These are phyloP conservation scores for Cornus kousa DNA, from an alignment of 148 eudicot species.

Conservation along the genomic window DNA sequence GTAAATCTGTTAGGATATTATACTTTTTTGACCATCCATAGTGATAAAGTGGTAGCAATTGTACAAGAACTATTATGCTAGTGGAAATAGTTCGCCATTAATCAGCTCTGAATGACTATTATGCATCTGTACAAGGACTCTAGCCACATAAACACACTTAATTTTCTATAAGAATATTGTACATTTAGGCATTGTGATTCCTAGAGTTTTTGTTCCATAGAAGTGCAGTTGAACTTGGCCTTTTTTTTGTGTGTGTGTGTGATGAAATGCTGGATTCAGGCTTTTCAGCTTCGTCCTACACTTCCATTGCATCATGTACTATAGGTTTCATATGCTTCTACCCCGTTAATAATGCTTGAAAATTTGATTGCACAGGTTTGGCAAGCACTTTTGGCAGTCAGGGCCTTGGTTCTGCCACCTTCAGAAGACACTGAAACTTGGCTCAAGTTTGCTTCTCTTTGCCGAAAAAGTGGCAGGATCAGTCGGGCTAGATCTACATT, in stretches of 20 bases:
- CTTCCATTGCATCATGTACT: neutral
- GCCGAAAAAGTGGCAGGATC: slow-evolving; percentile 86
- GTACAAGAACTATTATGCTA: neutral
- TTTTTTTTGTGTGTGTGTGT: neutral
- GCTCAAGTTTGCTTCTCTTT: slow-evolving; percentile 92
- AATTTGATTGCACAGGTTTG: slow-evolving; percentile 60
- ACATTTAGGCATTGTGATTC: neutral
- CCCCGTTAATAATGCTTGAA: neutral
- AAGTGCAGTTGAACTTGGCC: neutral
- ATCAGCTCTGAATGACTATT: too few relatives aligned
- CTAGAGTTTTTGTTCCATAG: neutral
- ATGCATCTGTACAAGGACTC: neutral
- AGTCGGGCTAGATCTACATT: slow-evolving; percentile 94
- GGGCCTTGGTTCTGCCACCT: slow-evolving; percentile 94
- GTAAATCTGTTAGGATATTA: too few relatives aligned
- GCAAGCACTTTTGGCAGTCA: slow-evolving; percentile 88
- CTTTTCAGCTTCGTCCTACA: neutral
- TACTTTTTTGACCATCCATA: too few relatives aligned
- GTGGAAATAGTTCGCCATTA: neutral
- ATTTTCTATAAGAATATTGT: neutral
- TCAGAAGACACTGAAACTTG: slow-evolving; percentile 89
- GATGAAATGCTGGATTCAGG: neutral
- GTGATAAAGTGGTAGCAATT: too few relatives aligned
- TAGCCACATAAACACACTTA: neutral
- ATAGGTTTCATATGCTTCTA: neutral